These are phyloP conservation scores for Lasiosphaeris hirsuta DNA, from an alignment of 495 filamentous ascomycete genomes.

Conservation along the genomic window DNA sequence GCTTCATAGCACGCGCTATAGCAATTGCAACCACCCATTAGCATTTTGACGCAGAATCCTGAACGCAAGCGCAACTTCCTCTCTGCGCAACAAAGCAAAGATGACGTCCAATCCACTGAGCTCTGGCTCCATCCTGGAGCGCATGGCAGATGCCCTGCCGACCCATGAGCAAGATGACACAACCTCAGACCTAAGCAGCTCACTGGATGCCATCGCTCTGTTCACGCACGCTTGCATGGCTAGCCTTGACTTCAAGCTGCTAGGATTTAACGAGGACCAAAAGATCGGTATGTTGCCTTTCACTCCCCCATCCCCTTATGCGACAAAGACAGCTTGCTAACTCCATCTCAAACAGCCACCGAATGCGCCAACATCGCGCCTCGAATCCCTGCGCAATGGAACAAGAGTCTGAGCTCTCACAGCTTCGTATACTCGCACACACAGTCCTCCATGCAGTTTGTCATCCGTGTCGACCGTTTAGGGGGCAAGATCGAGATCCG, in stretches of 20 bases:
- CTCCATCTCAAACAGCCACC: conserved; percentile 26
- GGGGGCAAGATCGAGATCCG: conserved; percentile 80
- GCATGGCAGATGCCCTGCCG: conserved; percentile 57
- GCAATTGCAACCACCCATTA: background rate
- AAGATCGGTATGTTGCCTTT: conserved; percentile 50
- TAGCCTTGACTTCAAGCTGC: conserved; percentile 73
- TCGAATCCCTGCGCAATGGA: conserved; percentile 77
- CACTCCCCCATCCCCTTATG: background rate
- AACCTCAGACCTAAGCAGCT: conserved; percentile 62
- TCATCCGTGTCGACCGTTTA: conserved; percentile 77
- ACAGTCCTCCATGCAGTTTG: conserved; percentile 83
- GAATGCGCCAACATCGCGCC: conserved; percentile 43
- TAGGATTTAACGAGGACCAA: conserved; percentile 79
- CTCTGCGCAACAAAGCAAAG: background rate
- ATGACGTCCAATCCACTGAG: conserved; percentile 36
- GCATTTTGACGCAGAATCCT: background rate
- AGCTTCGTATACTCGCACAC: conserved; percentile 84
- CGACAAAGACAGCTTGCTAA: background rate
- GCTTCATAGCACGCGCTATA: background rate
- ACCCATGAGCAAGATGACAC: conserved; percentile 48
- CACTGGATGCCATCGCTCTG: conserved; percentile 82
- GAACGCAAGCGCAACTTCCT: background rate
- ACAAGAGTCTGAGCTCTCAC: conserved; percentile 60
- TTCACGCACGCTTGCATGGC: conserved; percentile 81
- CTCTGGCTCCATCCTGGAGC: conserved; percentile 43